Evolutionary conservation across 495 filamentous ascomycete genomes (phyloP), one percentile per base, ranked within the genome.

Genomic region (Haplographium delicatum): DNA sequence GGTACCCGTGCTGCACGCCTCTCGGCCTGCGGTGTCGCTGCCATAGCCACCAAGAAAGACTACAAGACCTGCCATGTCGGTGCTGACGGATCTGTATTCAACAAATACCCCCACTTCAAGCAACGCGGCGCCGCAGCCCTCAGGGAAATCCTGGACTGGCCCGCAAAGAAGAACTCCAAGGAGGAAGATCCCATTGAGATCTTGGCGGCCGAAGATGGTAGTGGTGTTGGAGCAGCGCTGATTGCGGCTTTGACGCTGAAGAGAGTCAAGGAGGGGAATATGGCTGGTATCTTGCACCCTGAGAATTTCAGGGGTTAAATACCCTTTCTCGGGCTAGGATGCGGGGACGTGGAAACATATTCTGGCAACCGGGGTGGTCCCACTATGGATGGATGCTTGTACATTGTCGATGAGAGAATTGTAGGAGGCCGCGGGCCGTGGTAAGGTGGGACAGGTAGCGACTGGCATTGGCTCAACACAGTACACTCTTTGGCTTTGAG

Each of bases 71-170:
- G 88, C 77, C 91, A 96, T 66, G 91, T 96, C 16, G 91, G 91
- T 59, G 91, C 91, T 31, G 91, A 97, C 59, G 91, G 91, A 20
- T 91, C 86, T 9, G 90, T 97, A 35, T 97, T 96, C 75, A 96
- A 95, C 76, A 96, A 95, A 67, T 96, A 96, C 70, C 91, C 91
- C 1, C 88, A 96, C 68, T 97, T 97, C 78, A 91, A 96, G 76
- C 79, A 79, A 13, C 86, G 91, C 42, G 89, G 90, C 47, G 91
- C 91, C 4, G 74, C 82, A 58, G 91, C 91, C 18, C 81, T 97
- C 18, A 82, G 89, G 16, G 91, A 97, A 73, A 95, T 96, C 59
- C 78, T 97, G 10, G 89, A 93, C 68, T 96, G 91, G 93, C 75
- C 81, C 2, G 78, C 79, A 42, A 80, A 77, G 70, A 74, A 72